Evolutionary conservation across 805 yeast genomes (phyloP).

Genomic region (Sugiyamaella qingdaonensis): DNA sequence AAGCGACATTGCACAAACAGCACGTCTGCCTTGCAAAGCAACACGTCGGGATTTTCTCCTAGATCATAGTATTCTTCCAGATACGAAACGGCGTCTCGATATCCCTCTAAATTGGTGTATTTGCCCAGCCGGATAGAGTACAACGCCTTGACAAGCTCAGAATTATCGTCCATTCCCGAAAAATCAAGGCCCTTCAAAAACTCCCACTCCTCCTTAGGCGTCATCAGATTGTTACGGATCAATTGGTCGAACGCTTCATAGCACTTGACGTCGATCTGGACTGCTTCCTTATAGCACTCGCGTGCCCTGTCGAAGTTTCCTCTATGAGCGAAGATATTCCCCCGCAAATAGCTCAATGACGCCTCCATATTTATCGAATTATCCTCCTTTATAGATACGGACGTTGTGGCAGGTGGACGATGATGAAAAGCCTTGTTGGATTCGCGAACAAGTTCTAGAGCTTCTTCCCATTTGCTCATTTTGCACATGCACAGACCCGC

Average conservation of each 20-base stretch:
- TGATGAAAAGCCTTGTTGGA: conserved; percentile 30
- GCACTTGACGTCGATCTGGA: conserved; percentile 82
- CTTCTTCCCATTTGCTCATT: conserved; percentile 79
- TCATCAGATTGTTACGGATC: conserved; percentile 62
- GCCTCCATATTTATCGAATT: conserved; percentile 66
- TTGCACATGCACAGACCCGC: conserved; percentile 68
- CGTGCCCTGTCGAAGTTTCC: conserved; percentile 83
- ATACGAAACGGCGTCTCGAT: conserved; percentile 61
- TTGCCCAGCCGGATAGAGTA: conserved; percentile 76
- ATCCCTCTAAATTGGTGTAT: conserved; percentile 51
- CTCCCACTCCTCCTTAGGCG: conserved; percentile 87
- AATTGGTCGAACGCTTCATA: conserved; percentile 87
- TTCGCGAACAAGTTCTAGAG: conserved; percentile 80
- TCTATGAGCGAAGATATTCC: conserved; percentile 74
- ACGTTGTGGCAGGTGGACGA: background rate
- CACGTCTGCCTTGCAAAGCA: conserved; percentile 64
- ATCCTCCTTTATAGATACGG: background rate
- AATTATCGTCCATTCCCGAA: conserved; percentile 56
- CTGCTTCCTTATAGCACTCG: conserved; percentile 82
- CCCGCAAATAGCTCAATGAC: conserved; percentile 80
- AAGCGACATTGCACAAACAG: conserved; percentile 73
- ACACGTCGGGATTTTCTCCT: conserved; percentile 63
- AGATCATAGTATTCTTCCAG: conserved; percentile 70
- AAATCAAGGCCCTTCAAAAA: conserved; percentile 61
- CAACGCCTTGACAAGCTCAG: conserved; percentile 70